A percentile compares a stretch with the other conserved stretches of the same genome.
phyloP scores from a whole-genome alignment of 2,329 filamentous ascomycete genomes.

The Nemania sp. region DNA sequence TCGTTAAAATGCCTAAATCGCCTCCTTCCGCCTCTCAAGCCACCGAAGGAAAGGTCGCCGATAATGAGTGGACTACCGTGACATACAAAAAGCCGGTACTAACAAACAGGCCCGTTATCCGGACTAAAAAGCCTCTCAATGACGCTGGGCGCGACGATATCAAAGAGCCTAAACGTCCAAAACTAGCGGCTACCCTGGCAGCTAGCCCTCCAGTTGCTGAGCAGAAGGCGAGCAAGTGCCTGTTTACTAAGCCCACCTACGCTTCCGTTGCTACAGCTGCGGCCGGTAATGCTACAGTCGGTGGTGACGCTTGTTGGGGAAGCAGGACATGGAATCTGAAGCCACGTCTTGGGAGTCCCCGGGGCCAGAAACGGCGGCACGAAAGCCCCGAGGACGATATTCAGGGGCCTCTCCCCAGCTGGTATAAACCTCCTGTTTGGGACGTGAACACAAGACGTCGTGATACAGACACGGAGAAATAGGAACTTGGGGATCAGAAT shows the following conservation, averaged over 20 bases:
- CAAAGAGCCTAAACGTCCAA: neutral
- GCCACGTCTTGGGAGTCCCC: no score
- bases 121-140: no score
- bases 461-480: neutral
- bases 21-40: neutral
- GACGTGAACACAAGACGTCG: neutral
- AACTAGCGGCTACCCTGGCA: neutral
- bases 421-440: conserved; percentile 4
- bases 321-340: no score
- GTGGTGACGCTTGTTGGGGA: no score
- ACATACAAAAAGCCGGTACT: neutral
- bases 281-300: no score
- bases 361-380: no score
- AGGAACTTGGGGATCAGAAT: neutral
- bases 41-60: neutral
- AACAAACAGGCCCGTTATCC: neutral
- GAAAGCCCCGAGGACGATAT: neutral
- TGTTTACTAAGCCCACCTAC: neutral
- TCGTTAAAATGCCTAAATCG: neutral
- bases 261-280: neutral
- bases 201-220: neutral
- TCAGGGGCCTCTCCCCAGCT: neutral
- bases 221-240: neutral
- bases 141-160: no score
- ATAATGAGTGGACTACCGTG: conserved; percentile 1